Conservation (phyloP, 495 filamentous ascomycete species). For the Penicillium riverlandense region DNA sequence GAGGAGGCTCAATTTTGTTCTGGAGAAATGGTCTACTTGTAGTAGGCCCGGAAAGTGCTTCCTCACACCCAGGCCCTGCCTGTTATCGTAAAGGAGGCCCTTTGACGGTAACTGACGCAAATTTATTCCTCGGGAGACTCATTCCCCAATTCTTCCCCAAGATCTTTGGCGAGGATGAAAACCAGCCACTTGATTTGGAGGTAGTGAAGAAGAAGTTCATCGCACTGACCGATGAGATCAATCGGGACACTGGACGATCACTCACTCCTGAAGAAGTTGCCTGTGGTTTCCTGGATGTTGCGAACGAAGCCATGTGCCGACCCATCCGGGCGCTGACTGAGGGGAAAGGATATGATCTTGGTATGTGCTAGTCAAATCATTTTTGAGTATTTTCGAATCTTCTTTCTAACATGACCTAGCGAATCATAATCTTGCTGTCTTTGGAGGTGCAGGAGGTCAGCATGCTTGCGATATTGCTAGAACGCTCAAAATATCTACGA, state of each 20-base stretch:
- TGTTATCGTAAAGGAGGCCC: constrained; percentile 90
- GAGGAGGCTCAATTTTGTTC: constrained; percentile 77
- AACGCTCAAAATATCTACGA: constrained; percentile 73
- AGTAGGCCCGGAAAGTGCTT: constrained; percentile 81
- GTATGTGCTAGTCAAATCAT: too few species aligned
- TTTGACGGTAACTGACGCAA: constrained; percentile 84
- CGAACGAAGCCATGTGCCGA: constrained; percentile 88
- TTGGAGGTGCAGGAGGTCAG: constrained; percentile 89
- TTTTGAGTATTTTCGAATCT: too few species aligned
- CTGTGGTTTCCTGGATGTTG: constrained; percentile 73
- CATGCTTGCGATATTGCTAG: constrained; percentile 89
- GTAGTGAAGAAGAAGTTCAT: constrained; percentile 65
- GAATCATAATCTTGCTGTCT: constrained; percentile 76
- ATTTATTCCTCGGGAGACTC: constrained; percentile 74
- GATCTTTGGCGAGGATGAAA: background rate
- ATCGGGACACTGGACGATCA: constrained; percentile 43
- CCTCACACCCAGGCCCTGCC: constrained; percentile 80
- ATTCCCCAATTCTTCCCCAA: constrained; percentile 84
- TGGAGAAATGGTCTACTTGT: constrained; percentile 83
- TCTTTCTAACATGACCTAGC: constrained; percentile 59
- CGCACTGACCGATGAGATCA: constrained; percentile 66
- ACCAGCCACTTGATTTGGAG: constrained; percentile 53
- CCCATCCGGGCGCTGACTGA: constrained; percentile 87
- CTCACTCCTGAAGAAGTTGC: constrained; percentile 75
- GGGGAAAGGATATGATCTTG: constrained; percentile 83